These are phyloP conservation scores for Ammopiptanthus mongolicus DNA, from an alignment of 306 rosid species.

Conservation along the genomic window DNA sequence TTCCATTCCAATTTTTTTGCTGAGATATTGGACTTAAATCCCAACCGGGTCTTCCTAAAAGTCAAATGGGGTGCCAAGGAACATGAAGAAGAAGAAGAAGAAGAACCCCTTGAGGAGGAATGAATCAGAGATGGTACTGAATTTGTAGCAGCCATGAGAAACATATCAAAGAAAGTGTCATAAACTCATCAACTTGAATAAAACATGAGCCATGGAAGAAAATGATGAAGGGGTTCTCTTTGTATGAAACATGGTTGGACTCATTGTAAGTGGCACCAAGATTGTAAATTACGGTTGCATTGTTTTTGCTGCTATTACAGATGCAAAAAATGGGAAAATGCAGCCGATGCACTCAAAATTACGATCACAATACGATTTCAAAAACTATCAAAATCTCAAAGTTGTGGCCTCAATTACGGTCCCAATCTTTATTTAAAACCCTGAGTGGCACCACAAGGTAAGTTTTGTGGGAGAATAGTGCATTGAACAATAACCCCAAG, in stretches of 20 bases:
- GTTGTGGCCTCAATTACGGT: too few relatives aligned
- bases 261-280: not conserved
- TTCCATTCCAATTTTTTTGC: conserved; percentile 23
- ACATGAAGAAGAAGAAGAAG: conserved; percentile 7
- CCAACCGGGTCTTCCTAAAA: conserved; percentile 29
- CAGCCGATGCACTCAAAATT: too few relatives aligned
- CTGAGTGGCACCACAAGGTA: not conserved
- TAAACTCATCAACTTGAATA: not conserved
- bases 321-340: too few relatives aligned
- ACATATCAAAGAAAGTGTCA: not conserved
- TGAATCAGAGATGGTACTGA: conserved; percentile 15
- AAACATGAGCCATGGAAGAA: not conserved
- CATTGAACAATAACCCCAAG: conserved; percentile 11
- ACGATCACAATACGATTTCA: too few relatives aligned
- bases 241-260: not conserved
- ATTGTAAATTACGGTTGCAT: too few relatives aligned
- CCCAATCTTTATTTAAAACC: too few relatives aligned
- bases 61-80: conserved; percentile 25
- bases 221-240: conserved; percentile 1
- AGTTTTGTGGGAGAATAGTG: conserved; percentile 16
- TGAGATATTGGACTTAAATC: conserved; percentile 26
- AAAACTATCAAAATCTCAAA: too few relatives aligned
- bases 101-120: not conserved
- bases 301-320: too few relatives aligned
- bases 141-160: conserved; percentile 38